These are phyloP conservation scores for Aphanocladium album DNA, from an alignment of 2,329 filamentous ascomycete species.

Conservation along the genomic window DNA sequence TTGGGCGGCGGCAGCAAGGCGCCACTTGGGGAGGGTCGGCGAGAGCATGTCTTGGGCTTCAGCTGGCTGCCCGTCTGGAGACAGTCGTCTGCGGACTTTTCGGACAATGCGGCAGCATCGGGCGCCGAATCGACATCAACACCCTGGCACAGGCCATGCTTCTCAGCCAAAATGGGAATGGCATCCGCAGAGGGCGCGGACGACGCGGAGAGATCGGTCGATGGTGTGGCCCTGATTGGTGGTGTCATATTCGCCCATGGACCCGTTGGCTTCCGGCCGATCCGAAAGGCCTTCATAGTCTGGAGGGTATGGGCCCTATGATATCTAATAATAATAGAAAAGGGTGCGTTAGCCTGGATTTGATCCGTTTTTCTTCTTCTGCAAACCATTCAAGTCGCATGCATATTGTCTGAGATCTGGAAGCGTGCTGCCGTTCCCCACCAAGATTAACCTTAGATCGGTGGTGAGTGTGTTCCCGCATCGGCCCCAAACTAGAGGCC, in stretches of 20 bases:
- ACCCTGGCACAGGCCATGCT: neutral
- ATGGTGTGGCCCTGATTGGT: slow-evolving; percentile 43
- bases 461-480: neutral
- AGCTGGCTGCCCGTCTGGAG: slow-evolving; percentile 9
- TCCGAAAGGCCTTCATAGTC: slow-evolving; percentile 56
- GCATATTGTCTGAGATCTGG: neutral
- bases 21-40: slow-evolving; percentile 7
- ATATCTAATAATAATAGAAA: slow-evolving; percentile 40
- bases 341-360: slow-evolving; percentile 3
- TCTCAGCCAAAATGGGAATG: neutral
- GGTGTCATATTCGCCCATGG: slow-evolving; percentile 55
- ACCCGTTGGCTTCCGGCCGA: slow-evolving; percentile 49
- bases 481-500: neutral
- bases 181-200: neutral
- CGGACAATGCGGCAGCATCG: neutral
- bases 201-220: slow-evolving; percentile 17
- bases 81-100: neutral
- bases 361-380: neutral
- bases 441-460: slow-evolving; percentile 5
- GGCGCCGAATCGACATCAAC: neutral
- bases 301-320: slow-evolving; percentile 48
- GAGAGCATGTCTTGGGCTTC: neutral
- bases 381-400: neutral
- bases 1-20: neutral
- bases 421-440: slow-evolving; percentile 1